A percentile compares a stretch with the other conserved stretches of the same genome.
phyloP scores from a whole-genome alignment of 1,139 yeast species.

The Taphrina wiesneri region DNA sequence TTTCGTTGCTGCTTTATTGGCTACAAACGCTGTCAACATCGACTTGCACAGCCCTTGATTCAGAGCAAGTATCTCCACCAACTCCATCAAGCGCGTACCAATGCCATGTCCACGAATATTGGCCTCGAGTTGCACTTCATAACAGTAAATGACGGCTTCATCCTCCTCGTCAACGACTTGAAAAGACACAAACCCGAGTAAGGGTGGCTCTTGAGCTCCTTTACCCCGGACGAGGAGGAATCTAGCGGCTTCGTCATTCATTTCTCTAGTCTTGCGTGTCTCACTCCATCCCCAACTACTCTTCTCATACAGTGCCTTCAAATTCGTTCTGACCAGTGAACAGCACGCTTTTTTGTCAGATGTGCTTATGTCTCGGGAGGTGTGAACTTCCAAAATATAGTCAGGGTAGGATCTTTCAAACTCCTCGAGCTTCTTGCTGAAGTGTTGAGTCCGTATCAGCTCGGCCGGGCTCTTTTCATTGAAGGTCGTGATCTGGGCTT shows the following conservation, averaged over 20 bases:
- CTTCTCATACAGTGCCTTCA: background rate
- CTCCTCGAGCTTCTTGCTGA: background rate
- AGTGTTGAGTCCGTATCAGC: background rate
- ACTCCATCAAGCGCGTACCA: background rate
- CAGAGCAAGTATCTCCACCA: background rate
- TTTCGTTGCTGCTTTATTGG: background rate
- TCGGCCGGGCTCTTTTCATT: background rate
- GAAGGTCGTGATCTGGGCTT: background rate
- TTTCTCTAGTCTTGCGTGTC: slow-evolving; percentile 1
- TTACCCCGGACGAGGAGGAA: background rate
- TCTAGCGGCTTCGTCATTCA: background rate
- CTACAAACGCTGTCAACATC: slow-evolving; percentile 13
- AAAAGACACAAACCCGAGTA: slow-evolving; percentile 6
- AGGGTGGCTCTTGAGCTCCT: background rate
- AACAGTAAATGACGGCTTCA: background rate
- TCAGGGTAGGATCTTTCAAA: background rate
- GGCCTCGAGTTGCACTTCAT: background rate
- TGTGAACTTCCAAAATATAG: background rate
- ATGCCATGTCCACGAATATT: background rate
- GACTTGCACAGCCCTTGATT: background rate
- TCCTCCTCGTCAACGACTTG: slow-evolving; percentile 12
- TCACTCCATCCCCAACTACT: slow-evolving; percentile 21
- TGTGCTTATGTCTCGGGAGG: background rate
- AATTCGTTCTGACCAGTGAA: background rate
- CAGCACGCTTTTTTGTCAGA: background rate